Percentiles rank a stretch among this genome's conserved stretches.
Conservation (phyloP, 2,329 filamentous ascomycete species). For the Aspergillus brasiliensis region DNA sequence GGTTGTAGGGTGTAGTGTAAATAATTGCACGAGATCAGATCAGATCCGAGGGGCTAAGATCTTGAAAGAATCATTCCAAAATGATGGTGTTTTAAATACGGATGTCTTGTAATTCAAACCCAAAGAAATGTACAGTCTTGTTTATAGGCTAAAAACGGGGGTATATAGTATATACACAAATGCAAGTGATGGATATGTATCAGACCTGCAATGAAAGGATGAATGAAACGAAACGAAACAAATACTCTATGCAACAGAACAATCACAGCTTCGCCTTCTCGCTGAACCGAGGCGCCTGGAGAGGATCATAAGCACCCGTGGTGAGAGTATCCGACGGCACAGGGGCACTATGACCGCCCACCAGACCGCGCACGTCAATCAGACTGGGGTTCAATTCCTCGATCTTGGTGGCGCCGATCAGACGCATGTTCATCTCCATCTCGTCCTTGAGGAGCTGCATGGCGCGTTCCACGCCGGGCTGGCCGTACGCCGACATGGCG, state of each 20-base stretch:
- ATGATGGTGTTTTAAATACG: too few relatives aligned
- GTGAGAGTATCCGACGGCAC: constrained; percentile 66
- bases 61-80: too few relatives aligned
- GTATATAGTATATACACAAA: background rate
- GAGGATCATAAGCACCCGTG: constrained; percentile 58
- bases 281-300: constrained; percentile 52
- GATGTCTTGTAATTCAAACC: too few relatives aligned
- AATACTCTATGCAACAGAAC: background rate
- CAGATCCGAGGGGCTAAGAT: too few relatives aligned
- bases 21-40: too few relatives aligned
- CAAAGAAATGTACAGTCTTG: background rate
- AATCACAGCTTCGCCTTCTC: constrained; percentile 50
- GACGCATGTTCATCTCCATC: constrained; percentile 98
- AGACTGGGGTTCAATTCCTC: constrained; percentile 78
- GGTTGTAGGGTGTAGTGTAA: too few relatives aligned
- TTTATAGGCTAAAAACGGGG: background rate
- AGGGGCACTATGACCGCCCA: constrained; percentile 57
- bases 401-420: constrained; percentile 77
- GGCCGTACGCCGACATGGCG: constrained; percentile 90
- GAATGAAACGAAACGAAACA: background rate
- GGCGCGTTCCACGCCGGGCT: constrained; percentile 82
- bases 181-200: background rate
- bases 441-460: constrained; percentile 94
- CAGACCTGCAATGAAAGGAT: background rate
- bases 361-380: constrained; percentile 73